These are phyloP conservation scores for Furcasterigmium sp. DNA, from an alignment of 2,329 filamentous ascomycete species.

Conservation along the genomic window DNA sequence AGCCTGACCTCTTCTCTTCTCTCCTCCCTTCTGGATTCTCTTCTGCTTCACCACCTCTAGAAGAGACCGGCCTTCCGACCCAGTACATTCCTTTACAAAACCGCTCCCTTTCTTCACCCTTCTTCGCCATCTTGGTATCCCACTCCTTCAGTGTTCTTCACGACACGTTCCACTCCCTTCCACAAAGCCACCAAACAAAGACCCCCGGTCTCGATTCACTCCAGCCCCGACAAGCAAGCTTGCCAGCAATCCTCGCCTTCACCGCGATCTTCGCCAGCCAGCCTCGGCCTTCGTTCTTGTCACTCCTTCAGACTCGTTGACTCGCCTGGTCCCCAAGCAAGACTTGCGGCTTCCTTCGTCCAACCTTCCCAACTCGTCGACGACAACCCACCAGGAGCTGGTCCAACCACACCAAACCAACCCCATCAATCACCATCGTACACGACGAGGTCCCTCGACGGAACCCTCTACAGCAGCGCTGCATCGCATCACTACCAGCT, in stretches of 20 bases:
- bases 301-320: slow-evolving; percentile 12
- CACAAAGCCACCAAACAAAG: slow-evolving; percentile 6
- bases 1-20: slow-evolving; percentile 5
- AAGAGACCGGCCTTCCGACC: slow-evolving; percentile 3
- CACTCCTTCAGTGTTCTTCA: slow-evolving; percentile 7
- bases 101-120: slow-evolving; percentile 5
- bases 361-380: slow-evolving; percentile 1
- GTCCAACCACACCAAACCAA: neutral
- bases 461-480: slow-evolving; percentile 4
- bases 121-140: slow-evolving; percentile 3
- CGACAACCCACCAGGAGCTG: neutral
- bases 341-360: slow-evolving; percentile 8
- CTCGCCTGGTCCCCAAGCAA: slow-evolving; percentile 8
- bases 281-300: slow-evolving; percentile 7
- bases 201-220: neutral
- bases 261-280: neutral
- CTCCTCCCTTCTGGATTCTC: slow-evolving; percentile 4
- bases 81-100: slow-evolving; percentile 4
- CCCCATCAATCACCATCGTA: neutral
- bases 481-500: neutral
- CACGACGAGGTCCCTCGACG: slow-evolving; percentile 4
- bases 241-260: no score
- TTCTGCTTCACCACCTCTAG: slow-evolving; percentile 6
- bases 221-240: slow-evolving; percentile 5
- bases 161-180: slow-evolving; percentile 13